These are phyloP conservation scores for Melastoma candidum DNA, from an alignment of 441 rosid species.

Conservation along the genomic window DNA sequence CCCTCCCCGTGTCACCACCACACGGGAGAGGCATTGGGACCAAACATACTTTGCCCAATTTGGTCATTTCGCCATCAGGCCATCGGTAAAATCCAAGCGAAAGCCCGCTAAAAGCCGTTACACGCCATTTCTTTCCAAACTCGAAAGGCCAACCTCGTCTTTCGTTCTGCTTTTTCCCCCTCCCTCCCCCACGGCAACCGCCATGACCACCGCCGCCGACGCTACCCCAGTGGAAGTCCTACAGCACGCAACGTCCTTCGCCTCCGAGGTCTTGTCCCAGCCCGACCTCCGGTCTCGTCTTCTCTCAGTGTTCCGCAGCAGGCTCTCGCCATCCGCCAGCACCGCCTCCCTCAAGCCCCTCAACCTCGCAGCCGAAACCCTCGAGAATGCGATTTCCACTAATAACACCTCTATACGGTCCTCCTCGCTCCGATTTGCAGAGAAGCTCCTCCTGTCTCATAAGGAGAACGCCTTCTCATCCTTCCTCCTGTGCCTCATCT, in stretches of 20 bases:
- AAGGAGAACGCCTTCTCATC: constrained; percentile 29
- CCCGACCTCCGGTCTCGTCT: constrained; percentile 25
- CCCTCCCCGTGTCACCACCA: no score
- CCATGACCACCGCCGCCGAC: neutral
- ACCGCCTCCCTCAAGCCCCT: constrained; percentile 24
- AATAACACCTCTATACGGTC: constrained; percentile 19
- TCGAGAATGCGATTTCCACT: constrained; percentile 38
- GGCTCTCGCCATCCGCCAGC: constrained; percentile 11
- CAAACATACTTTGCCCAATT: no score
- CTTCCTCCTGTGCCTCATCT: constrained; percentile 40
- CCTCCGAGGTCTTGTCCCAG: constrained; percentile 14
- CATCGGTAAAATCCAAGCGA: no score
- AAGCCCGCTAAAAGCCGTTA: no score
- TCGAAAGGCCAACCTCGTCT: no score
- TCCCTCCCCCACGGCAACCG: neutral
- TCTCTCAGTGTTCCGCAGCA: constrained; percentile 24
- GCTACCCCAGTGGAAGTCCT: constrained; percentile 13
- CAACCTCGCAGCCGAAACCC: constrained; percentile 31
- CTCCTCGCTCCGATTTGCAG: constrained; percentile 42
- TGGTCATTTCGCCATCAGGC: no score
- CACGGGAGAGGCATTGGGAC: no score
- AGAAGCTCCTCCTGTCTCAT: constrained; percentile 35
- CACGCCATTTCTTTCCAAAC: no score
- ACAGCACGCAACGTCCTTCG: constrained; percentile 8
- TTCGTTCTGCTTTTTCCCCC: no score